These are phyloP conservation scores for Durotheca rogersii DNA, from an alignment of 495 filamentous ascomycete species.

Conservation along the genomic window DNA sequence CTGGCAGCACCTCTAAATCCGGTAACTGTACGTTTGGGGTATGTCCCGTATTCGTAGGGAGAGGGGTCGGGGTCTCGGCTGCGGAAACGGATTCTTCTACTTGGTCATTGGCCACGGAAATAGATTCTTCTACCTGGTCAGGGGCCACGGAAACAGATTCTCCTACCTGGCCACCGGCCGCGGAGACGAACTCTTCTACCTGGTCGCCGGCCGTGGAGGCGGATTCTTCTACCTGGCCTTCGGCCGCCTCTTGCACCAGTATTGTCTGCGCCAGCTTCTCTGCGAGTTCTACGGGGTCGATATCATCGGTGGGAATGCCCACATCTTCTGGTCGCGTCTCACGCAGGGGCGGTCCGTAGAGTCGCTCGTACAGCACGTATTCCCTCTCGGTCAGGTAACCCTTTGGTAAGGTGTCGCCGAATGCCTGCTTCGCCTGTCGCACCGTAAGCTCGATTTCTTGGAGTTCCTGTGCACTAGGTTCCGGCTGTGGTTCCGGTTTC, in stretches of 20 bases:
- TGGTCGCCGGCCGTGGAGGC: conserved; percentile 51
- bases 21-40: neutral
- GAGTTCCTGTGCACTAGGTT: conserved; percentile 3
- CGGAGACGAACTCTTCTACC: conserved; percentile 60
- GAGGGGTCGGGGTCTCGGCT: conserved; percentile 21
- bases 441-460: conserved; percentile 62
- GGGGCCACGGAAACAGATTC: conserved; percentile 53
- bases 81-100: conserved; percentile 61
- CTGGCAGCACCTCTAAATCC: neutral
- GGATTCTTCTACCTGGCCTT: conserved; percentile 64
- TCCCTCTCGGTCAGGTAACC: conserved; percentile 69
- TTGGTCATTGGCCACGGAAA: conserved; percentile 53
- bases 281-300: conserved; percentile 23
- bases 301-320: conserved; percentile 43
- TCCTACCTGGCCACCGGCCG: conserved; percentile 56
- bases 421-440: conserved; percentile 66
- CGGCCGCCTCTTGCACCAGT: conserved; percentile 56
- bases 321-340: conserved; percentile 60
- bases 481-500: conserved; percentile 3
- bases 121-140: conserved; percentile 63
- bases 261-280: conserved; percentile 23
- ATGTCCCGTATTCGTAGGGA: conserved; percentile 12
- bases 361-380: conserved; percentile 70
- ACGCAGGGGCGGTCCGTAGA: conserved; percentile 71
- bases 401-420: conserved; percentile 77